phyloP scores from a whole-genome alignment of 2,329 filamentous ascomycete species.

The Aspergillus sp. region DNA sequence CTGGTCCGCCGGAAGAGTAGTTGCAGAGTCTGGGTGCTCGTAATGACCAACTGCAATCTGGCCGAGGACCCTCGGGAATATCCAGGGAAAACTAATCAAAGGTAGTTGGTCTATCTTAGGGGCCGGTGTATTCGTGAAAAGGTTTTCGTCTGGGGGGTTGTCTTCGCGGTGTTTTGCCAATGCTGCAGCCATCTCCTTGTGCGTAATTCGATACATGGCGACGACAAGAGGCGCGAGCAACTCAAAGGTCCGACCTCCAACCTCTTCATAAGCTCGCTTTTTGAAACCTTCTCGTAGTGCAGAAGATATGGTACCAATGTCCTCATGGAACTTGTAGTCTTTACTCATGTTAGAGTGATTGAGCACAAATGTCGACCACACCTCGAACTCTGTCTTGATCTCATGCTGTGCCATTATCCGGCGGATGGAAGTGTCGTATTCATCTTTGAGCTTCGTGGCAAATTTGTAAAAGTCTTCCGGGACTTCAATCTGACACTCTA shows the following conservation, averaged over 20 bases:
- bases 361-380: conserved; percentile 84
- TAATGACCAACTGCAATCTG: conserved; percentile 59
- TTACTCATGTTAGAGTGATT: conserved; percentile 68
- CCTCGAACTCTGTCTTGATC: conserved; percentile 84
- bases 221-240: conserved; percentile 71
- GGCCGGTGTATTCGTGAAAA: conserved; percentile 8
- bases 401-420: conserved; percentile 83
- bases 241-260: conserved; percentile 60
- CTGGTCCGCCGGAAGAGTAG: background rate
- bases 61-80: conserved; percentile 73
- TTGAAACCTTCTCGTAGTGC: conserved; percentile 69
- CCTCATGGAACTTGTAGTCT: conserved; percentile 86
- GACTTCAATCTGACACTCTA: conserved; percentile 59
- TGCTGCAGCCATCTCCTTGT: conserved; percentile 65
- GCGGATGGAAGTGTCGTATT: conserved; percentile 75
- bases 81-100: conserved; percentile 90
- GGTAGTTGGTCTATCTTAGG: conserved; percentile 57
- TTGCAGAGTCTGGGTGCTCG: conserved; percentile 14
- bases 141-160: conserved; percentile 14
- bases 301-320: conserved; percentile 68
- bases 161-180: conserved; percentile 50
- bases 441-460: conserved; percentile 66
- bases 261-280: conserved; percentile 63
- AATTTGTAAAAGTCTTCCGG: conserved; percentile 55
- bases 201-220: conserved; percentile 85